Evolutionary conservation across 2,329 filamentous ascomycete genomes (phyloP).

Genomic region (Aspergillus uvarum): DNA sequence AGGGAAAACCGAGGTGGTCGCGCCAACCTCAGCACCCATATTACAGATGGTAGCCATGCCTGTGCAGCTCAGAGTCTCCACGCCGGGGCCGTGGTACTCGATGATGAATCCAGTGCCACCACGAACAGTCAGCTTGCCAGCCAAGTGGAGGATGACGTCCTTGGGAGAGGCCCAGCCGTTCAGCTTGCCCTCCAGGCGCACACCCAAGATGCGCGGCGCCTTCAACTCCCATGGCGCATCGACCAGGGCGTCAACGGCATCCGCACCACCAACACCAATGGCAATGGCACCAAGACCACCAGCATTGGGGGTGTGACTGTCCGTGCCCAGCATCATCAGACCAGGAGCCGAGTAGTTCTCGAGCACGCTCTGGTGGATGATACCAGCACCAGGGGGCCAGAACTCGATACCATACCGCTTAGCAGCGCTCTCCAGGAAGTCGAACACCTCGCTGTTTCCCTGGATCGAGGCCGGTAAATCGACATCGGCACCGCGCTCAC

Average conservation of each 20-base stretch:
- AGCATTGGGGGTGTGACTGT: constrained; percentile 97
- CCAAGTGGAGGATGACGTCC: constrained; percentile 88
- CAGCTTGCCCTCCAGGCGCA: constrained; percentile 78
- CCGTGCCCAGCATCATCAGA: constrained; percentile 97
- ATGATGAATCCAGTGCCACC: constrained; percentile 94
- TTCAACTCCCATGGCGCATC: constrained; percentile 97
- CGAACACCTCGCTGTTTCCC: constrained; percentile 95
- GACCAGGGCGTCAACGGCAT: constrained; percentile 94
- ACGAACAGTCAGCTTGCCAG: constrained; percentile 84
- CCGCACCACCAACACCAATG: constrained; percentile 94
- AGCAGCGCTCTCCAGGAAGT: constrained; percentile 89
- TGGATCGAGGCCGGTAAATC: constrained; percentile 83
- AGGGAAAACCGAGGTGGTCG: constrained; percentile 94
- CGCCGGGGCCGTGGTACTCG: constrained; percentile 88
- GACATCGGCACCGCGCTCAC: constrained; percentile 80
- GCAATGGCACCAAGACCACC: constrained; percentile 90
- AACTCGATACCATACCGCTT: constrained; percentile 94
- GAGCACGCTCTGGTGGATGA: constrained; percentile 95
- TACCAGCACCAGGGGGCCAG: constrained; percentile 90
- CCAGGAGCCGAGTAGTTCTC: constrained; percentile 98
- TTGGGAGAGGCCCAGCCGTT: constrained; percentile 92
- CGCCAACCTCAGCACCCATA: constrained; percentile 86
- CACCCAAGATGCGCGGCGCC: constrained; percentile 85
- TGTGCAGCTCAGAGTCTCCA: constrained; percentile 84
- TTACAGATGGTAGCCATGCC: constrained; percentile 92